Evolutionary conservation across 371 early-diverging fungal species (phyloP), one percentile per base, ranked within the genome.

Genomic region (Enteropsectra breve): DNA sequence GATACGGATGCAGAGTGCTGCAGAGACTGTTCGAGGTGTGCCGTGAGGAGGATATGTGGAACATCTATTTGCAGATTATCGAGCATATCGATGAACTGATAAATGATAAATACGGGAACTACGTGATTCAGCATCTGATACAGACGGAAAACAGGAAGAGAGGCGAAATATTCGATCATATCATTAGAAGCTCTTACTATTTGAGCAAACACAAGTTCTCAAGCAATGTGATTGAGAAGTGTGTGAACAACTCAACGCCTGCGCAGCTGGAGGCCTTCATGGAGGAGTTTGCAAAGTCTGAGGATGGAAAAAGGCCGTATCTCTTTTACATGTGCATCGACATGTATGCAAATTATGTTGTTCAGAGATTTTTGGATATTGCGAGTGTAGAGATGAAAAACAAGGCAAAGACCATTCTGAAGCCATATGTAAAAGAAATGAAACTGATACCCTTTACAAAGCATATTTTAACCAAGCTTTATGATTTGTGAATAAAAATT

Each of bases 81-180:
- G 83, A 86, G 34, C 90, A 87, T 75, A 87, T 90, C 18, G 82
- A 85, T 21, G 84, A 84, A 63, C 83, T 98, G 33, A 90, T 95
- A 8, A 91, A 93, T 78, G 94, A 98, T 75, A 96, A 95, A 80
- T 98, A 96, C 71, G 99, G 99, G 62, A 98, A 98, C 83, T 98
- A 98, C 82, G 92, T 98, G 36, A 90, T 98, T 58, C 99, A 98
- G 76, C 97, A 97, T 74, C 88, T 98, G 33, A 82, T 98, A 54
- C 94, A 94, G 74, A 8, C 62, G 5, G 29, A 58, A 4, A 93
- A 94, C 72, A 85, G 86, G 49, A 92, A 94, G 55, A 86, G 87
- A 69, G 68, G 67, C 11, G 52, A 47, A 1, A 88, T 98, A 6
- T 86, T 93, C 45, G 83, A 83, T 57, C 88, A 90, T 70, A 87